Evolutionary conservation across 176 grass and related monocot genomes (phyloP).

Genomic region (Hyparrhenia diplandra): DNA sequence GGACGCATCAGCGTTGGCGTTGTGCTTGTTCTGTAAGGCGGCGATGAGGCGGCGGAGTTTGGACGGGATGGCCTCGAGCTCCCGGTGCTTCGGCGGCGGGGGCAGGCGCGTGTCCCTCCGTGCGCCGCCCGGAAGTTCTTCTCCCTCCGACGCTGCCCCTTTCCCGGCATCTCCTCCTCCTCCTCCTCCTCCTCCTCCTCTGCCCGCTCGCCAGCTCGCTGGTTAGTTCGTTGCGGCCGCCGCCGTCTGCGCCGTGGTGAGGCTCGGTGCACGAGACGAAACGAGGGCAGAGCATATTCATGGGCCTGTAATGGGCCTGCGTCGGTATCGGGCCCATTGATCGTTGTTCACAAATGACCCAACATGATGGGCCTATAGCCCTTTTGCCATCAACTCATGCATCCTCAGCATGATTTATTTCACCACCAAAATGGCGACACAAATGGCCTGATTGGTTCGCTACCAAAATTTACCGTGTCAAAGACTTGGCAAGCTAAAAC

Average conservation of each 20-base stretch:
- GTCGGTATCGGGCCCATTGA: background rate
- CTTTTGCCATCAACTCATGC: background rate
- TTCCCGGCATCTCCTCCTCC: conserved; percentile 57
- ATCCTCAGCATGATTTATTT: too few relatives aligned
- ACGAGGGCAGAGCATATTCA: background rate
- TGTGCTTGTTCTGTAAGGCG: conserved; percentile 55
- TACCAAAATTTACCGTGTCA: too few relatives aligned
- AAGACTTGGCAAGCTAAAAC: too few relatives aligned
- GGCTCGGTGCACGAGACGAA: background rate
- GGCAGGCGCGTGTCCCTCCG: conserved; percentile 51
- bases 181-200: background rate
- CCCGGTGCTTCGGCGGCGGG: conserved; percentile 67
- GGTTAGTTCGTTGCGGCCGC: background rate
- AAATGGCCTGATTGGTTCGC: too few relatives aligned
- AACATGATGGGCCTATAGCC: background rate
- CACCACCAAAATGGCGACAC: too few relatives aligned
- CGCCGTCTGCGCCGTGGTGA: background rate
- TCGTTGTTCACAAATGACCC: background rate
- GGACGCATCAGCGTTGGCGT: background rate
- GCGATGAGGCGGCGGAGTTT: conserved; percentile 86
- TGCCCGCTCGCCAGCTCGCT: background rate
- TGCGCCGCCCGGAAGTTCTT: conserved; percentile 86
- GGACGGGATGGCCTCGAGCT: conserved; percentile 77
- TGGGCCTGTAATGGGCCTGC: background rate
- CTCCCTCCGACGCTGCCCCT: conserved; percentile 72